Percentiles rank a stretch among this genome's conserved stretches.
These are phyloP conservation scores for Populus hybrid DNA, from an alignment of 441 rosid genomes.

Conservation along the genomic window DNA sequence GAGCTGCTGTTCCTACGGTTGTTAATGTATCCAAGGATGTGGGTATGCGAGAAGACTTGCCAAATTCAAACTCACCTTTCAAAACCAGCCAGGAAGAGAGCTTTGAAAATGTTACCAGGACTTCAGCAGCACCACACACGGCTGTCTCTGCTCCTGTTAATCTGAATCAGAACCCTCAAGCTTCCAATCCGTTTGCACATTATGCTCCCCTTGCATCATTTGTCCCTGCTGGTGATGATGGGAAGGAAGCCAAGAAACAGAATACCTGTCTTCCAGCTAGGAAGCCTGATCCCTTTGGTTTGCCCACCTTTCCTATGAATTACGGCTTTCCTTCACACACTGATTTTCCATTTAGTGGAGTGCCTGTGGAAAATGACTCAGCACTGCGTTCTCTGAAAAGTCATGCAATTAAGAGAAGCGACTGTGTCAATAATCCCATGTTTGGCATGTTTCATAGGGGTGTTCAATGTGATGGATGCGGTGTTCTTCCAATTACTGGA, in stretches of 20 bases:
- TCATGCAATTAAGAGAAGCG: constrained; percentile 28
- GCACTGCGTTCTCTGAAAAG: constrained; percentile 8
- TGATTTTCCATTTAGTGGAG: constrained; percentile 62
- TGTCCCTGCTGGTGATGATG: constrained; percentile 14
- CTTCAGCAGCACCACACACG: constrained; percentile 10
- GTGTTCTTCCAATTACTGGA: constrained; percentile 80
- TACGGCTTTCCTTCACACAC: neutral
- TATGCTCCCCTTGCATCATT: neutral
- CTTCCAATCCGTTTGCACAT: constrained; percentile 16
- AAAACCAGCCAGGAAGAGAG: constrained; percentile 21
- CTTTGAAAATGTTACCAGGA: constrained; percentile 9
- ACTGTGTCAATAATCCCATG: constrained; percentile 26
- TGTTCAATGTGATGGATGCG: constrained; percentile 84
- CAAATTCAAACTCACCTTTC: constrained; percentile 12
- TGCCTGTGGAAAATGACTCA: constrained; percentile 25
- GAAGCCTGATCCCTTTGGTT: constrained; percentile 13
- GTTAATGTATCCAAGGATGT: constrained; percentile 19
- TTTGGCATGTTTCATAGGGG: constrained; percentile 68
- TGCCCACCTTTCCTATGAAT: neutral
- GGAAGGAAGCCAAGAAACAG: constrained; percentile 24
- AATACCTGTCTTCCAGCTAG: constrained; percentile 12
- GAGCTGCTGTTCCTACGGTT: constrained; percentile 19
- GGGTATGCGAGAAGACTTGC: constrained; percentile 13
- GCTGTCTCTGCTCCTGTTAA: constrained; percentile 26
- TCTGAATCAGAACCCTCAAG: constrained; percentile 29